Evolutionary conservation across 495 filamentous ascomycete genomes (phyloP).

Genomic region (Terfezia boudieri): DNA sequence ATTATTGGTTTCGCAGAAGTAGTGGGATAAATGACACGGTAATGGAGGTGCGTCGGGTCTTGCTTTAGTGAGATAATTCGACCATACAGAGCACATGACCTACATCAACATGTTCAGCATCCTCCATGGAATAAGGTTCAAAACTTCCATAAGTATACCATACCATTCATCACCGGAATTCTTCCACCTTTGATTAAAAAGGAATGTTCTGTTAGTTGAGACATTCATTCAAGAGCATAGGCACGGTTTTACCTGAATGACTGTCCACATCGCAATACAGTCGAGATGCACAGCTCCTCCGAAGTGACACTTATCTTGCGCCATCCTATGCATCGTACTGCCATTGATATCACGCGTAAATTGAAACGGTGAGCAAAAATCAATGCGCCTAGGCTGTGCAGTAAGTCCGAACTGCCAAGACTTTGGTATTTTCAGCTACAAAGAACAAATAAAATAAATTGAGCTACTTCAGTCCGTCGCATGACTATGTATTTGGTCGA

Average conservation of each 20-base stretch:
- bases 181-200: constrained; percentile 46
- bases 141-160: too few relatives aligned
- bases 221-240: too few relatives aligned
- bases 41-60: constrained; percentile 58
- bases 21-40: constrained; percentile 41
- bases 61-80: constrained; percentile 68
- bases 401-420: too few relatives aligned
- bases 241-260: constrained; percentile 13
- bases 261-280: constrained; percentile 17
- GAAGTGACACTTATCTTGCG: constrained; percentile 9
- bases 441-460: too few relatives aligned
- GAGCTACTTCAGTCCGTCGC: too few relatives aligned
- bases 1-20: background rate
- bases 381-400: too few relatives aligned
- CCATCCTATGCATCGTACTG: constrained; percentile 1
- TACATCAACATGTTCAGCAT: constrained; percentile 11
- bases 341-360: too few relatives aligned
- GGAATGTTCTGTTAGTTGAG: too few relatives aligned
- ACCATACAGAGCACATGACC: constrained; percentile 65
- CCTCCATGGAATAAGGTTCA: background rate
- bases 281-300: constrained; percentile 13
- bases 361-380: too few relatives aligned
- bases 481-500: too few relatives aligned
- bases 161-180: constrained; percentile 67
- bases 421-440: too few relatives aligned